Conservation (phyloP, 805 yeast genomes). For the Yarrowia divulgata region DNA sequence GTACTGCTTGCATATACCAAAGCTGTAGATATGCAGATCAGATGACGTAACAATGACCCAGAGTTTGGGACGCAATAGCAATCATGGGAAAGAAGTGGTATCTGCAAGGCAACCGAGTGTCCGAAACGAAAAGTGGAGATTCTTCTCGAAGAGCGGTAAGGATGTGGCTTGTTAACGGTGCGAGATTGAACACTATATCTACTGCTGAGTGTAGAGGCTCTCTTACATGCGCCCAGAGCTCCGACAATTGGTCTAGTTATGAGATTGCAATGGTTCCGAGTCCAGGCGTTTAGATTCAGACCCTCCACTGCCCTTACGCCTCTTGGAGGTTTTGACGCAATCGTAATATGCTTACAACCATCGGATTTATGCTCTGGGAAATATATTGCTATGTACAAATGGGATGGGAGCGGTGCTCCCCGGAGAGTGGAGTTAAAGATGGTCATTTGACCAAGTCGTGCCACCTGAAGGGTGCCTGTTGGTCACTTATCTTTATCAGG, state of each 20-base stretch:
- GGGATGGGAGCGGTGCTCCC: constrained; percentile 3
- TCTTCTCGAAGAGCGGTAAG: constrained; percentile 9
- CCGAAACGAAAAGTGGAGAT: constrained; percentile 21
- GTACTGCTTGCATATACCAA: constrained; percentile 20
- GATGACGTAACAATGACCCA: constrained; percentile 36
- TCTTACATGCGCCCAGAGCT: neutral
- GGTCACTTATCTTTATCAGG: constrained; percentile 14
- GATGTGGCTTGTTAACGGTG: neutral
- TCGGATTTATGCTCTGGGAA: constrained; percentile 22
- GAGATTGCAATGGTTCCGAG: neutral
- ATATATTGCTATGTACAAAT: constrained; percentile 37
- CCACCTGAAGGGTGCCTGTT: neutral
- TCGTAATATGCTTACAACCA: constrained; percentile 20
- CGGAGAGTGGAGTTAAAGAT: constrained; percentile 28
- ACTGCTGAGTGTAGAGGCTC: neutral
- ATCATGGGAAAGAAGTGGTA: constrained; percentile 4
- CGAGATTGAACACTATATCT: neutral
- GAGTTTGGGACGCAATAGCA: constrained; percentile 39
- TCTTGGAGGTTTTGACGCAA: constrained; percentile 7
- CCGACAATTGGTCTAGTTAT: neutral
- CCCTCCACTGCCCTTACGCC: neutral
- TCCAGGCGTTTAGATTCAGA: constrained; percentile 1
- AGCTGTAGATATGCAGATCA: constrained; percentile 38
- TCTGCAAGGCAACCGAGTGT: constrained; percentile 7
- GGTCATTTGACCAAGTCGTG: constrained; percentile 22